A percentile compares a stretch with the other conserved stretches of the same genome.
Conservation (phyloP, 106 monocot species). For the Dendrobium huoshanense region DNA sequence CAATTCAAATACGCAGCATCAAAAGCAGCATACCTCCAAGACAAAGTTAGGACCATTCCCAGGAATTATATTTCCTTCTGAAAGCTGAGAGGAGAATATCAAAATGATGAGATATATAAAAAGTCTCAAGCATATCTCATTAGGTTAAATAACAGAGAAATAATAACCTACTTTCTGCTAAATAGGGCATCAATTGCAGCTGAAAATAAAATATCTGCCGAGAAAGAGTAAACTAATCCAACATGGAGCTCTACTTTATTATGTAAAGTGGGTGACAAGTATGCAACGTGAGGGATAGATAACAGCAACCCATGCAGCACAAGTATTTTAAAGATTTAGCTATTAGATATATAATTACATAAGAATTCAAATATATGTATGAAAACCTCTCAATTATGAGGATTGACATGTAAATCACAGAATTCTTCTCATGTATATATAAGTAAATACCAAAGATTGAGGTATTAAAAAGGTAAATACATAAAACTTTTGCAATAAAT, state of each 20-base stretch:
- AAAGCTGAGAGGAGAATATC: slow-evolving; percentile 17
- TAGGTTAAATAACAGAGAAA: background rate
- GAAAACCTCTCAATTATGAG: too few relatives aligned
- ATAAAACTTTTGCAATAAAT: too few relatives aligned
- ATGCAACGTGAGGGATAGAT: background rate
- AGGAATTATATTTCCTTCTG: slow-evolving; percentile 37
- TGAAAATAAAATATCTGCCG: background rate
- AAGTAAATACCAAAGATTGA: too few relatives aligned
- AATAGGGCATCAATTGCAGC: background rate
- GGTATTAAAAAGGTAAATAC: too few relatives aligned
- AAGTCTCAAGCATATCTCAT: background rate
- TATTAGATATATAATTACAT: too few relatives aligned
- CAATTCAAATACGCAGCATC: background rate
- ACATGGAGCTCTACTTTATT: background rate
- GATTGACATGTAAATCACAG: too few relatives aligned
- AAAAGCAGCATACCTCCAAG: slow-evolving; percentile 24
- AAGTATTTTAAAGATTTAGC: background rate
- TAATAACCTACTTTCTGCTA: background rate
- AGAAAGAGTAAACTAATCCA: background rate
- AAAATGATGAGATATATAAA: background rate
- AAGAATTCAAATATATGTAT: too few relatives aligned
- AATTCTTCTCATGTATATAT: too few relatives aligned
- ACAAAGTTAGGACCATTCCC: slow-evolving; percentile 36
- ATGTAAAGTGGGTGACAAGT: background rate
- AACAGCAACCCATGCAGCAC: background rate